Conservation (phyloP, 1,139 yeast genomes). For the Pneumocystis canis region DNA sequence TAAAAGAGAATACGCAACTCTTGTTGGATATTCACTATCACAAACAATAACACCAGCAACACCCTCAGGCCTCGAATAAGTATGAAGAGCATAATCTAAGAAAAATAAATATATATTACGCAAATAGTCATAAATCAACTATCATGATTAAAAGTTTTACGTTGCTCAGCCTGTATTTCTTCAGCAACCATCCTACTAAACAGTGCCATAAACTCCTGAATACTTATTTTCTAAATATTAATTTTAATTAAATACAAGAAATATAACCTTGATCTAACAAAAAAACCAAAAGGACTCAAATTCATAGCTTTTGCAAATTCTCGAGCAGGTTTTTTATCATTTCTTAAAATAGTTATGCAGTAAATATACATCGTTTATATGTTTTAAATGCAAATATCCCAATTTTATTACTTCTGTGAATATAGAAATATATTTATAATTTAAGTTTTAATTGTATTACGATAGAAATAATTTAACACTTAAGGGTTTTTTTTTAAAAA, state of each 20-base stretch:
- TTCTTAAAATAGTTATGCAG: slow-evolving; percentile 74
- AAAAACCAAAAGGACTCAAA: slow-evolving; percentile 70
- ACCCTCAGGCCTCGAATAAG: slow-evolving; percentile 80
- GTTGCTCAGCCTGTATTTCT: slow-evolving; percentile 75
- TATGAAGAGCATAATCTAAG: slow-evolving; percentile 70
- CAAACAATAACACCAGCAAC: slow-evolving; percentile 84
- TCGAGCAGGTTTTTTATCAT: slow-evolving; percentile 43
- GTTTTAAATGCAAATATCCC: neutral
- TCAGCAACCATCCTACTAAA: slow-evolving; percentile 81
- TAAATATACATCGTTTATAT: slow-evolving; percentile 56
- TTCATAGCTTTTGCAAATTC: slow-evolving; percentile 75
- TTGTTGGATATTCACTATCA: slow-evolving; percentile 88
- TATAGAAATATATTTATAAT: no score
- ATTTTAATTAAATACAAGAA: neutral
- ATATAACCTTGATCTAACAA: slow-evolving; percentile 47
- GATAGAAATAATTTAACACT: neutral
- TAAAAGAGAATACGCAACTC: slow-evolving; percentile 91
- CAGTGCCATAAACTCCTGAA: slow-evolving; percentile 76
- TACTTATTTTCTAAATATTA: slow-evolving; percentile 16
- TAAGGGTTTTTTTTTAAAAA: neutral
- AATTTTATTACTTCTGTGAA: no score
- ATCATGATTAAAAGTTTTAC: slow-evolving; percentile 91
- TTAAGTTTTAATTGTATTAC: no score
- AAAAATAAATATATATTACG: neutral
- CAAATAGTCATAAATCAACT: slow-evolving; percentile 5